Evolutionary conservation across 495 filamentous ascomycete species (phyloP).

Genomic region (Saxispiralis lemnorum): DNA sequence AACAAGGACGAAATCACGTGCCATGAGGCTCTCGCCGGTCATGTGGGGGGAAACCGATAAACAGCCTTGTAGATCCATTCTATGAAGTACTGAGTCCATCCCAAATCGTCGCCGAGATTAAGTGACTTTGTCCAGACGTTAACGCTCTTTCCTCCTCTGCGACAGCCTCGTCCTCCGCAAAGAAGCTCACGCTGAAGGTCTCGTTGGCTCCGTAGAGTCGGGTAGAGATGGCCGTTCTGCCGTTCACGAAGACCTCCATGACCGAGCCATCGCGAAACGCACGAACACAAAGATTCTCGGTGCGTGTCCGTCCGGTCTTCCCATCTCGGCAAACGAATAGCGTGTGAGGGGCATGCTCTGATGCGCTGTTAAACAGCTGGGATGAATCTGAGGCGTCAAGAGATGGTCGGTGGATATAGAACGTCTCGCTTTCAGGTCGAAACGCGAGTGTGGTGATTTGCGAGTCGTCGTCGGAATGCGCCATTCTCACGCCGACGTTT

Average conservation of each 20-base stretch:
- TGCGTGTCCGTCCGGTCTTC: background rate
- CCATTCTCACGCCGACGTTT: background rate
- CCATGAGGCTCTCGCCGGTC: no score
- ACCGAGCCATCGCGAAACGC: background rate
- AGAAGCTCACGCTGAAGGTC: background rate
- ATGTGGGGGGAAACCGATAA: no score
- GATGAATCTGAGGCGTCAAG: background rate
- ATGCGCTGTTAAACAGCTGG: background rate
- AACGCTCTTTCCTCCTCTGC: background rate
- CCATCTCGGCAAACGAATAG: background rate
- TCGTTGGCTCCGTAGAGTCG: background rate
- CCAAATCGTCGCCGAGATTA: background rate
- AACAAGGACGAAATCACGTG: no score
- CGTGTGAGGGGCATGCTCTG: background rate
- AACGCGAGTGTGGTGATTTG: background rate
- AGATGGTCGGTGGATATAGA: background rate
- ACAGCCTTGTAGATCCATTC: background rate
- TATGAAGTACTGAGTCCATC: background rate
- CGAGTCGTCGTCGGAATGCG: background rate
- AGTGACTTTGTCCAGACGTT: background rate
- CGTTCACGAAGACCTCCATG: background rate
- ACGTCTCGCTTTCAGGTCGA: background rate
- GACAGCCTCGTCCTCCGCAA: background rate
- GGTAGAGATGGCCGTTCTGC: background rate
- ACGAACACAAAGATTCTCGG: background rate